Base-by-base conservation (phyloP, 2,329 filamentous ascomycete genomes). In the Meredithiella fracta region DNA sequence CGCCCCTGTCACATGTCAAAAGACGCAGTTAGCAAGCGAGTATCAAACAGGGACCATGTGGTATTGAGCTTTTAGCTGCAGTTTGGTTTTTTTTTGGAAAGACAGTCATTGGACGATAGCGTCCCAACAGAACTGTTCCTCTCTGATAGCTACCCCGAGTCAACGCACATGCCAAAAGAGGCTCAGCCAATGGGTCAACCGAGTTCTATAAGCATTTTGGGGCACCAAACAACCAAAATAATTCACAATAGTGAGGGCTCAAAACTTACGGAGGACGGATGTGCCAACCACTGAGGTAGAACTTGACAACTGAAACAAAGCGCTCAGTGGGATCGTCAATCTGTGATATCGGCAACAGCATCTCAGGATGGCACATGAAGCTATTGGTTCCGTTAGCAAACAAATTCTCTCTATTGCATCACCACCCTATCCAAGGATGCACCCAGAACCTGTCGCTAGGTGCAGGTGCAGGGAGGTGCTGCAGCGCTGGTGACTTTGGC, bases 331-430 rank as follows among this genome's bases (percentile, higher is more conserved):
- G 91, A 65, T 98, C 91, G 53, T 97, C 86, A 63, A 96, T 86
- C 50, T 80, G 73, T 47, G 91, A 79, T 68, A 97, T 92, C 34
- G 85, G 83, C 3, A 98, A 80, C 31, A 98, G 82, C 65, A 89
- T 94, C 70, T 98, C 92, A 42, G 92, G 92, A 67, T 98, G 92
- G 64, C 91, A 94, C 92, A 98, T 98, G 76, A 98, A 98, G 74
- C 90, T 96, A 56, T 42, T 38, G 11, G 29, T 11, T 34, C 11
- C 11, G 29, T 34, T 34, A 34, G 29, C 11, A 34, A 34, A 34
- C 11, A 34, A 5, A 34, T 11, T 34, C 11, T 34, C 29, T 34
- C 29, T 34, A 5, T 34, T 11, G 5, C 29, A 5, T 34, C 11
- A 5, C 29, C 29, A 5, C 11, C 29, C 5, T 34, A 42, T n/a